A percentile compares a stretch with the other conserved stretches of the same genome.
Evolutionary conservation across 2,329 filamentous ascomycete genomes (phyloP).

Genomic region (Pseudocercospora fijiensis): DNA sequence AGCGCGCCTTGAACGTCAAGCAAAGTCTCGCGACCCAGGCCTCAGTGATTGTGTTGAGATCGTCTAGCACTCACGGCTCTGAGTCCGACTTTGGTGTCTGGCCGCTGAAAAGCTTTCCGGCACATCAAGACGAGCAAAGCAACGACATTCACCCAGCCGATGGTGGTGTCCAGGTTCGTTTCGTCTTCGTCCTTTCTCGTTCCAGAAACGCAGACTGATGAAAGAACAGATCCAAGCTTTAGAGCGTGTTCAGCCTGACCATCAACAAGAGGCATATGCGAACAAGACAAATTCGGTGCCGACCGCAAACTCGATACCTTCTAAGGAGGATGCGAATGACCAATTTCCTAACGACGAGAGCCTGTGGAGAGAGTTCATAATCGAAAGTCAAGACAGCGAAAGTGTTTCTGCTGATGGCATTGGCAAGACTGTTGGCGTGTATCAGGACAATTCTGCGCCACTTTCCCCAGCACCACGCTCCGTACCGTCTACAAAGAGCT

Average conservation of each 20-base stretch:
- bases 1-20: conserved; percentile 16
- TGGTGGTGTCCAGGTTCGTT: not conserved
- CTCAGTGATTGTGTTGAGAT: conserved; percentile 26
- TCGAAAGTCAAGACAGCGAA: conserved; percentile 24
- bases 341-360: conserved; percentile 22
- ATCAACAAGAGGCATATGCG: not conserved
- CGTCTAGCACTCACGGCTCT: conserved; percentile 23
- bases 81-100: conserved; percentile 12
- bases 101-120: not conserved
- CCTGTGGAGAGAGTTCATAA: conserved; percentile 31
- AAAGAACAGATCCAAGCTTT: not conserved
- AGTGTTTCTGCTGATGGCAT: conserved; percentile 7
- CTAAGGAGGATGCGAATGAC: not conserved
- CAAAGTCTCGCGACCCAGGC: conserved; percentile 17
- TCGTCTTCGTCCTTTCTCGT: not conserved
- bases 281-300: not conserved
- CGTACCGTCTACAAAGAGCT: not conserved
- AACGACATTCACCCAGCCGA: not conserved
- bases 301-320: not conserved
- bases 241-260: not conserved
- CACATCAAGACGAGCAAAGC: not conserved
- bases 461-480: conserved; percentile 8
- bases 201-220: not conserved
- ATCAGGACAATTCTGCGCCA: not conserved
- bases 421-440: not conserved